Conservation (phyloP, 257 asterid genomes). For the Ilex asprella region DNA sequence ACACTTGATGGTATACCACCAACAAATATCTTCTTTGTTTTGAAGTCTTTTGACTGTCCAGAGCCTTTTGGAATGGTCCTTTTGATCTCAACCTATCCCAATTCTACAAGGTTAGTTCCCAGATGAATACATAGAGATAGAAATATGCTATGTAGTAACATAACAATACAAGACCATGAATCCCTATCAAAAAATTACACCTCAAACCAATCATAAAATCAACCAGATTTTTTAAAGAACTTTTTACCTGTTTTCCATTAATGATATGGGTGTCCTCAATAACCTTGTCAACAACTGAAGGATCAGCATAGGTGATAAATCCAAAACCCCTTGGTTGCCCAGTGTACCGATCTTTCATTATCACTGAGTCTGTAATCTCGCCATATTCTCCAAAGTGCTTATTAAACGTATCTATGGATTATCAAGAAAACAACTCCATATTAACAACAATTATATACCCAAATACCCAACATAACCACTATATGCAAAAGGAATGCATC, state of each 20-base stretch:
- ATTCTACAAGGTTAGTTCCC: too few species aligned
- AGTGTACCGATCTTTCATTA: slow-evolving; percentile 49
- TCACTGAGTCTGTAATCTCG: slow-evolving; percentile 54
- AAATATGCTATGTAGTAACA: too few species aligned
- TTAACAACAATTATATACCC: too few species aligned
- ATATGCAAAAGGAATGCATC: too few species aligned
- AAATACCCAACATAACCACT: too few species aligned
- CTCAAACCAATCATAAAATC: neutral
- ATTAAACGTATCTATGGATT: too few species aligned
- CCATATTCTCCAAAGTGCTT: slow-evolving; percentile 57
- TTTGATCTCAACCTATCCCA: slow-evolving; percentile 79
- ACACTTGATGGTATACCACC: slow-evolving; percentile 90
- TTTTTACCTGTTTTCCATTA: slow-evolving; percentile 47
- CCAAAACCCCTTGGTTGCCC: slow-evolving; percentile 63
- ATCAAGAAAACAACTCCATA: too few species aligned
- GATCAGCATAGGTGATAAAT: slow-evolving; percentile 51
- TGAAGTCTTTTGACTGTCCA: slow-evolving; percentile 77
- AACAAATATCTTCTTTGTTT: slow-evolving; percentile 83
- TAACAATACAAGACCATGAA: too few species aligned
- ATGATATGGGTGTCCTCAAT: slow-evolving; percentile 45
- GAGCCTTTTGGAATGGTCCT: slow-evolving; percentile 92
- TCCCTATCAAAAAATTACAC: too few species aligned
- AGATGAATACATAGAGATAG: too few species aligned
- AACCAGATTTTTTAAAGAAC: slow-evolving; percentile 5
- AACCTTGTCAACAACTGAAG: slow-evolving; percentile 45